Conservation (phyloP, 176 grass and related monocot species). For the Carex littledalei region DNA sequence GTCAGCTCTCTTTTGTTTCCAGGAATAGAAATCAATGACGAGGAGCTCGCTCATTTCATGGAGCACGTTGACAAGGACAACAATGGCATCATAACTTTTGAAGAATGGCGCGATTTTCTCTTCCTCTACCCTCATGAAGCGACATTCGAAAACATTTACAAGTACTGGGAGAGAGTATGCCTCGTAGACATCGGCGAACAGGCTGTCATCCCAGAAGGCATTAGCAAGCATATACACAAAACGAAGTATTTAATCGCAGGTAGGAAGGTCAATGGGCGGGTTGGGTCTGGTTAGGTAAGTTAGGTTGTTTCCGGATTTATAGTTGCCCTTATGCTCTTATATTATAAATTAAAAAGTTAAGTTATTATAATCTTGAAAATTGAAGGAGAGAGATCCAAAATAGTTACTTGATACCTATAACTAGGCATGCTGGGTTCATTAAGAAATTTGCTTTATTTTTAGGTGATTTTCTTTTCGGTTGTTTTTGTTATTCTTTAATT, state of each 20-base stretch:
- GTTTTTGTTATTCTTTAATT: neutral
- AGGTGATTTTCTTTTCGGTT: neutral
- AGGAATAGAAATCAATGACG: slow-evolving; percentile 86
- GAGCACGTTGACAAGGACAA: slow-evolving; percentile 94
- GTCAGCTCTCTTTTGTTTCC: slow-evolving; percentile 31
- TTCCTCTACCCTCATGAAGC: slow-evolving; percentile 84
- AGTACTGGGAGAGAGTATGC: slow-evolving; percentile 87
- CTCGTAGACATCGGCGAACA: slow-evolving; percentile 83
- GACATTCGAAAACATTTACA: slow-evolving; percentile 84
- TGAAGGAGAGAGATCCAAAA: neutral
- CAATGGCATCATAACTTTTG: slow-evolving; percentile 89
- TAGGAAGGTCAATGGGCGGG: slow-evolving; percentile 7
- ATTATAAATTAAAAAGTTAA: neutral
- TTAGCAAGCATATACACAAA: slow-evolving; percentile 63
- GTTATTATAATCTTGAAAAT: neutral
- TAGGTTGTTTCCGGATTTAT: slow-evolving; percentile 1
- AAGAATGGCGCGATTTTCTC: slow-evolving; percentile 97
- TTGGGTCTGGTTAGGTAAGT: slow-evolving; percentile 13
- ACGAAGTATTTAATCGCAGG: slow-evolving; percentile 75
- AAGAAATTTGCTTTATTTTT: neutral
- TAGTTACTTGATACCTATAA: neutral
- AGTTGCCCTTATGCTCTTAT: neutral
- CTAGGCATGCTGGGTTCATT: neutral
- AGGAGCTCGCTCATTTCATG: slow-evolving; percentile 75
- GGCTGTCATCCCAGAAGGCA: slow-evolving; percentile 71